Base-by-base conservation (phyloP, 495 filamentous ascomycete species). In the Penicillium flavigenum region DNA sequence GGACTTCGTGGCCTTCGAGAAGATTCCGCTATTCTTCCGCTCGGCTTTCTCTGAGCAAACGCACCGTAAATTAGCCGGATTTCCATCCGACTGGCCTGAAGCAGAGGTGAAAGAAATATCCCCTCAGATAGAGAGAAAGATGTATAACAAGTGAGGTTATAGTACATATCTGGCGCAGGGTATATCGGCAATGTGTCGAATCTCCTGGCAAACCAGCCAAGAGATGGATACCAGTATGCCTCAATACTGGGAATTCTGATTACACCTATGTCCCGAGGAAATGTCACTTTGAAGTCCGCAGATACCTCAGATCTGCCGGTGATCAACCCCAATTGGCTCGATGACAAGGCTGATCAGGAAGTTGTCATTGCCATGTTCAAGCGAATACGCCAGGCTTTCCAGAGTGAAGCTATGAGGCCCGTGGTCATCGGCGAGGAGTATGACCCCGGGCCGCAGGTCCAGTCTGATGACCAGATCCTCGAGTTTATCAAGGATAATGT, bases 21-120 rank as follows among this genome's bases (percentile, higher is more conserved):
- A 82, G 56, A 62, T 81, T n/a, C 80, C 79, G 1, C 24, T 64
- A 0, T 26, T 34, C 3, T 47, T 72, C 10, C 69, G 76, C 24
- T 38, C 49, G 1, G 54, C 39, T 2, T 64, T 76, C 32, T 59
- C 60, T 7, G 52, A 60, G 24, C n/a, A 17, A 2, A 70, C 73
- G 0, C 36, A 56, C 11, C 24, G 27, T 0, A 61, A 66, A 39
- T 63, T 84, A 2, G 43, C 62, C 7, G 19, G 51, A 17, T 80
- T 80, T 44, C 73, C 81, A 0, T 48, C 54, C 0, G 81, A 87
- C 62, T 86, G 83, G 83, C 84, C 84, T 5, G 83, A 86, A 42
- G 63, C 83, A 11, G 82, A 86, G 65, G 63, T 56, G 72, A 54
- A 43, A 22, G 68, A 16, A 65, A 65, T 5, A 12, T 47, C 24